Conservation (phyloP, 2,329 filamentous ascomycete genomes). For the Colletotrichum nymphaeae region DNA sequence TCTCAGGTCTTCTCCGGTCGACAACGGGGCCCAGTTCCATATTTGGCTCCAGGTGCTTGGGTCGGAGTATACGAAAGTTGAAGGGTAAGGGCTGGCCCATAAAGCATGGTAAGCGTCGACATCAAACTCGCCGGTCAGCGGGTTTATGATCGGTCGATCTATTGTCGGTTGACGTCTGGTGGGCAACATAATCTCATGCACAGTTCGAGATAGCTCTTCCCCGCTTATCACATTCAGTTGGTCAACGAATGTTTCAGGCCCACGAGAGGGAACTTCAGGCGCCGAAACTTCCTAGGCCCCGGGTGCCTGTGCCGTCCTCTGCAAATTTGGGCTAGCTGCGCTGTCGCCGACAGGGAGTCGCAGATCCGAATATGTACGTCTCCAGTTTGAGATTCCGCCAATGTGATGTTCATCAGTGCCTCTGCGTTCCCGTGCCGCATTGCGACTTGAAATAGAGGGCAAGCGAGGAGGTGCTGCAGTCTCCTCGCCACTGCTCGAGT, state of each 20-base stretch:
- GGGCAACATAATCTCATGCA: background rate
- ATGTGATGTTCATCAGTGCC: conserved; percentile 30
- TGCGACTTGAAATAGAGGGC: conserved; percentile 3
- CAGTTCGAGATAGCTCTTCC: background rate
- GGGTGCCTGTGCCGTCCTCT: conserved; percentile 45
- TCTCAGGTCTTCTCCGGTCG: background rate
- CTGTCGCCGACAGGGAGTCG: conserved; percentile 53
- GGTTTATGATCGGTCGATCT: background rate
- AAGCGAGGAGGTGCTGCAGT: background rate
- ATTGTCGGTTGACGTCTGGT: background rate
- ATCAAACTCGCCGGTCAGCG: background rate
- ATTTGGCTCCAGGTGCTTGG: background rate
- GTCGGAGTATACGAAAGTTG: background rate
- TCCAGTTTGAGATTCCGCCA: conserved; percentile 28
- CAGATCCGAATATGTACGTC: conserved; percentile 47
- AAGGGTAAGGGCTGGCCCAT: background rate
- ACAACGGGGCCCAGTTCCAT: background rate
- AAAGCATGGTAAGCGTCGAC: background rate
- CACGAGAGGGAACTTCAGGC: background rate
- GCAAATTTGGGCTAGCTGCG: conserved; percentile 36
- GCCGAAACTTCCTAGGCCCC: conserved; percentile 40
- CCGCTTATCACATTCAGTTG: background rate
- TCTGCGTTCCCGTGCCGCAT: conserved; percentile 22
- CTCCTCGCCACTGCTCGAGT: conserved; percentile 26
- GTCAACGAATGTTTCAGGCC: background rate